Evolutionary conservation across 1,139 yeast species (phyloP), one percentile per base, ranked within the genome.

Genomic region (Nakaseomyces nivariensis): DNA sequence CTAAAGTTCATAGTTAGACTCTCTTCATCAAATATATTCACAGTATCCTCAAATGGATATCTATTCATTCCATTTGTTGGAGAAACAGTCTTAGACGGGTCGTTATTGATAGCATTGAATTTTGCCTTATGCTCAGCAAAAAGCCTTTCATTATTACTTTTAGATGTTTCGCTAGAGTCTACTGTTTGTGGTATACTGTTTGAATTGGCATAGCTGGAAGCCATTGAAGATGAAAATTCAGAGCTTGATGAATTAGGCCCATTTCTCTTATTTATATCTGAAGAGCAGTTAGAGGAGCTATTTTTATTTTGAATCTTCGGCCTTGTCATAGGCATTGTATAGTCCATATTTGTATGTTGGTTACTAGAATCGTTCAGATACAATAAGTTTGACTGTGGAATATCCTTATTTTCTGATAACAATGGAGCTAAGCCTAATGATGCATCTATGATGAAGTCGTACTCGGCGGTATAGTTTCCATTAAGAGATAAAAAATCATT

Each of bases 381-480:
- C 31, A 38, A 5, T 11, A 38, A 24, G 13, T 38, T 25, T 5
- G 42, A 25, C 8, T 38, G 31, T 4, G 13, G 25, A 5, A 13
- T 7, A 13, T 41, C 44, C 4, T n/a, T 41, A 41, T 41, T 41
- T 4, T 41, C 44, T 4, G 44, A 27, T 42, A 64, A 46, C 37
- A 64, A 49, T 8, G 67, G 67, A 3, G 67, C 67, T 24, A 64
- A 51, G 2, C 68, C 67, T 27, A 64, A 52, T 1, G 67, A 63
- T 6, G 64, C 67, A 48, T 64, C 68, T 9, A 63, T 64, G 27
- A 64, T 58, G 43, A 57, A 62, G 36, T 58, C 58, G 47, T 49
- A 56, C 52, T 42, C 61, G 48, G 46, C 48, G 17, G 36, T 31
- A 31, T 40, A 46, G 31, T 37, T 31, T n/a, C 37, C 38, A 13